A percentile compares a stretch with the other conserved stretches of the same genome.
Evolutionary conservation across 2,329 filamentous ascomycete species (phyloP).

Genomic region (Sphaerulina vaccinii): DNA sequence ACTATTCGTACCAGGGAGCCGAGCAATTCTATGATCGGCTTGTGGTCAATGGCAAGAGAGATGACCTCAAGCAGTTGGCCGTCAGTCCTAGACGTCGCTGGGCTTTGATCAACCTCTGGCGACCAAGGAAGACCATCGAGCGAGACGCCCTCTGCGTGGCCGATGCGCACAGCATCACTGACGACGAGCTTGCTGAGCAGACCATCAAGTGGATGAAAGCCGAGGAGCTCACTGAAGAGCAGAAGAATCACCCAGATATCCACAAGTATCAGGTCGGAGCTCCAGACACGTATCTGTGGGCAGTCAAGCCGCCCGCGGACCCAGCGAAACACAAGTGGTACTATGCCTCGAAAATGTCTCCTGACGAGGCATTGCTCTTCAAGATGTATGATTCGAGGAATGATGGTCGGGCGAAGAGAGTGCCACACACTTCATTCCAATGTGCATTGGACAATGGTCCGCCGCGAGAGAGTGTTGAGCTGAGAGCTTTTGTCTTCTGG

Average conservation of each 20-base stretch:
- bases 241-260: slow-evolving; percentile 1
- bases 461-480: slow-evolving; percentile 57
- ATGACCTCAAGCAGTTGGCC: slow-evolving; percentile 10
- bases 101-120: slow-evolving; percentile 22
- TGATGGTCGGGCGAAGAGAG: slow-evolving; percentile 53
- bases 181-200: slow-evolving; percentile 16
- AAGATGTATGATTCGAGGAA: slow-evolving; percentile 62
- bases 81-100: slow-evolving; percentile 11
- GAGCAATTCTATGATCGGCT: slow-evolving; percentile 12
- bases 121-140: slow-evolving; percentile 12
- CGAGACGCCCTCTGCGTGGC: slow-evolving; percentile 15
- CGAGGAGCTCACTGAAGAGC: slow-evolving; percentile 9
- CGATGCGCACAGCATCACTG: slow-evolving; percentile 12
- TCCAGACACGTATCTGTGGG: slow-evolving; percentile 10
- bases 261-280: slow-evolving; percentile 14
- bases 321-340: slow-evolving; percentile 17
- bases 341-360: slow-evolving; percentile 14
- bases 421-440: slow-evolving; percentile 58
- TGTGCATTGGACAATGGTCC: slow-evolving; percentile 47
- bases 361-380: slow-evolving; percentile 56
- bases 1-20: slow-evolving; percentile 12
- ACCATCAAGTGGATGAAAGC: slow-evolving; percentile 9
- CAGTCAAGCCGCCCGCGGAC: slow-evolving; percentile 1
- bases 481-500: slow-evolving; percentile 54
- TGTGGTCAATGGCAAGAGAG: slow-evolving; percentile 9